These are phyloP conservation scores for Dactylonectria estremocensis DNA, from an alignment of 2,329 filamentous ascomycete genomes.

Conservation along the genomic window DNA sequence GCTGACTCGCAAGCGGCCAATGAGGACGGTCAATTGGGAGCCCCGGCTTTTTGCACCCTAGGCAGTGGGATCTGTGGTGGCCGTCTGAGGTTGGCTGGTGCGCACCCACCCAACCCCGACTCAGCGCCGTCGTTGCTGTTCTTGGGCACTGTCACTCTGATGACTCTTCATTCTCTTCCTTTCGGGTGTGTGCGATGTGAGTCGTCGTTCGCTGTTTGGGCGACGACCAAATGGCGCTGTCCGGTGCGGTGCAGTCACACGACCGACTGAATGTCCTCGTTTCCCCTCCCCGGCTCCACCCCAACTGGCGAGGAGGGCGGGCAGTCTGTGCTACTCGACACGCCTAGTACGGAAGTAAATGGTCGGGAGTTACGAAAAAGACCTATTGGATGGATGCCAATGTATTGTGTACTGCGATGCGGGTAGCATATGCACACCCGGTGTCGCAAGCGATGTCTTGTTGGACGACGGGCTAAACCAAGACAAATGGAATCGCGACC, in stretches of 20 bases:
- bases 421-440: too few relatives aligned
- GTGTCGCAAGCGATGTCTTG: neutral
- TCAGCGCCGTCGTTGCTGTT: neutral
- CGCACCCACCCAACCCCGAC: neutral
- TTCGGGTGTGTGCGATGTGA: constrained; percentile 2
- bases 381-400: neutral
- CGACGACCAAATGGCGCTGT: neutral
- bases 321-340: neutral
- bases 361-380: neutral
- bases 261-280: constrained; percentile 6
- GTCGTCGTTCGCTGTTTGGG: neutral
- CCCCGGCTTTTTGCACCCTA: constrained; percentile 20
- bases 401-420: neutral
- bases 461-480: neutral
- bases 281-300: constrained; percentile 5
- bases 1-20: constrained; percentile 29
- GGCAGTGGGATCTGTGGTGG: constrained; percentile 10
- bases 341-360: neutral
- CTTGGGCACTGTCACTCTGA: neutral
- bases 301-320: neutral
- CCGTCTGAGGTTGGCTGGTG: constrained; percentile 5
- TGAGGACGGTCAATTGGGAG: constrained; percentile 25
- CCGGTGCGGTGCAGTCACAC: constrained; percentile 7
- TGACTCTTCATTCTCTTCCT: neutral
- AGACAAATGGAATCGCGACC: neutral